Conservation (phyloP, 2,329 filamentous ascomycete species). For the Botrytis pseudocinerea region DNA sequence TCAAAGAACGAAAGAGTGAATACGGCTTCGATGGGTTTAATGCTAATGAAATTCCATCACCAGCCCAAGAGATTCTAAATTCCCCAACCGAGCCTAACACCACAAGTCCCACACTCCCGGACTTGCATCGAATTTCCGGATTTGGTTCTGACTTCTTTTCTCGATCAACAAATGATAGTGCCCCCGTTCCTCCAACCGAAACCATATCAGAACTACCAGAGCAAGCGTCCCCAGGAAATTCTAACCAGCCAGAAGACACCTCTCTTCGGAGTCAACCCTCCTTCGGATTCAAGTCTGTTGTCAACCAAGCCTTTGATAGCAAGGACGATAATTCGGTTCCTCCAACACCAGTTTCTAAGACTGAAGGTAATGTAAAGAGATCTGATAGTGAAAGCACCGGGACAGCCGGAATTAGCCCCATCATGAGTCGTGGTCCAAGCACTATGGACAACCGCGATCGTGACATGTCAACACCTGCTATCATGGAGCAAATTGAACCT, state of each 20-base stretch:
- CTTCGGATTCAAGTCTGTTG: constrained; percentile 57
- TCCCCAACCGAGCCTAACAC: constrained; percentile 41
- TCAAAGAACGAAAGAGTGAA: constrained; percentile 60
- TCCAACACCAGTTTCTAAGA: constrained; percentile 51
- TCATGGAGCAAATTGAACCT: constrained; percentile 51
- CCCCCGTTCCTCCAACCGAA: constrained; percentile 6
- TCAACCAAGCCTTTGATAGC: constrained; percentile 65
- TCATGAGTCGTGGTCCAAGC: constrained; percentile 58
- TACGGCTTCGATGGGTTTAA: constrained; percentile 52
- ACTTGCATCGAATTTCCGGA: constrained; percentile 58
- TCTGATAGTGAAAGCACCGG: constrained; percentile 63
- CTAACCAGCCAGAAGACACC: constrained; percentile 23
- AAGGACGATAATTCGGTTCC: constrained; percentile 53
- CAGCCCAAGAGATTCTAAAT: constrained; percentile 9
- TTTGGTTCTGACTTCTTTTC: constrained; percentile 62
- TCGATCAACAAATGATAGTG: constrained; percentile 26
- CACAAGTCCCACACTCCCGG: constrained; percentile 58
- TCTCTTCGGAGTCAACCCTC: constrained; percentile 54
- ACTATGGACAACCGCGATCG: constrained; percentile 42
- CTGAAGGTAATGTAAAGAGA: constrained; percentile 51
- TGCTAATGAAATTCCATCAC: constrained; percentile 28
- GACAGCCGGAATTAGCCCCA: constrained; percentile 56
- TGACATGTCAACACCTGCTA: constrained; percentile 51
- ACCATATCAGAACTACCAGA: constrained; percentile 9
- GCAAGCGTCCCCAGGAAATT: background rate